These are phyloP conservation scores for Globisporangium paddicum DNA, from an alignment of 352 stramenopile species.

Conservation along the genomic window DNA sequence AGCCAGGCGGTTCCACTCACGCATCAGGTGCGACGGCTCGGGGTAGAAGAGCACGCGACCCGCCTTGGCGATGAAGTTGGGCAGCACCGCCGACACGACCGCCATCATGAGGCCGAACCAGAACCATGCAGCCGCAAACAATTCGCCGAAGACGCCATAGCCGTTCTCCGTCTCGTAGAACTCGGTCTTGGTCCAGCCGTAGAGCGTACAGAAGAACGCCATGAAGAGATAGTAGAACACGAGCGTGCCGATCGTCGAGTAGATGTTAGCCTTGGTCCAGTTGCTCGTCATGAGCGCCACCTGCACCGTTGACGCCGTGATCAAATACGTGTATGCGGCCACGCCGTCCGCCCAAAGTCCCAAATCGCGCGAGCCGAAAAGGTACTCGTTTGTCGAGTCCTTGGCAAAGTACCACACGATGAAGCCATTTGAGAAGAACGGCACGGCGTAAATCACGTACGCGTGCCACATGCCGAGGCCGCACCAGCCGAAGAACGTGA, in stretches of 20 bases:
- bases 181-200: constrained; percentile 67
- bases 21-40: constrained; percentile 86
- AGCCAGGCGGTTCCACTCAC: constrained; percentile 86
- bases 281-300: constrained; percentile 88
- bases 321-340: constrained; percentile 83
- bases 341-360: constrained; percentile 79
- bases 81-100: constrained; percentile 54
- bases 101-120: constrained; percentile 74
- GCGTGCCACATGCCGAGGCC: constrained; percentile 82
- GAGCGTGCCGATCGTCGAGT: constrained; percentile 74
- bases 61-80: constrained; percentile 86
- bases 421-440: constrained; percentile 83
- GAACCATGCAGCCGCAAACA: constrained; percentile 74
- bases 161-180: constrained; percentile 78
- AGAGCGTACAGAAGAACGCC: constrained; percentile 77
- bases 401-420: constrained; percentile 78
- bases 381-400: constrained; percentile 35
- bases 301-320: constrained; percentile 81
- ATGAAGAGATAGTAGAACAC: constrained; percentile 87
- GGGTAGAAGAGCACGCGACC: constrained; percentile 85
- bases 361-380: constrained; percentile 66
- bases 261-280: constrained; percentile 70
- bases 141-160: constrained; percentile 59
- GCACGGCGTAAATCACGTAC: constrained; percentile 81
- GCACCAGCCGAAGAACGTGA: constrained; percentile 87